Evolutionary conservation across 2,329 filamentous ascomycete species (phyloP).

Genomic region (Monilinia aucupariae): DNA sequence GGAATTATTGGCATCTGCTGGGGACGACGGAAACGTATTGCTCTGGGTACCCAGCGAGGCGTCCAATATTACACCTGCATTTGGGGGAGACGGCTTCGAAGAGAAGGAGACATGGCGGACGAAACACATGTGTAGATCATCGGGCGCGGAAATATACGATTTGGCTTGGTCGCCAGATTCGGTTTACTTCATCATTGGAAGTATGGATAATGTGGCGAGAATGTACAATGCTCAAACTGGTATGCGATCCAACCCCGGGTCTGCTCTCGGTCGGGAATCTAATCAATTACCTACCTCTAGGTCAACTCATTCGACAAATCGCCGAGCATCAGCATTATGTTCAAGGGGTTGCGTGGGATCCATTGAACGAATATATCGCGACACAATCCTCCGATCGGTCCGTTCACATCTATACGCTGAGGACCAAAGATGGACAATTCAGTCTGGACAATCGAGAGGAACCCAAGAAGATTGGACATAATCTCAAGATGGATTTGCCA

Average conservation of each 20-base stretch:
- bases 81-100: conserved; percentile 80
- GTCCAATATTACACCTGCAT: conserved; percentile 59
- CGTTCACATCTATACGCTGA: conserved; percentile 93
- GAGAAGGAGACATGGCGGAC: conserved; percentile 97
- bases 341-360: conserved; percentile 97
- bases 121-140: conserved; percentile 96
- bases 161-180: conserved; percentile 98
- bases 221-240: conserved; percentile 94
- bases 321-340: conserved; percentile 98
- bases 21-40: conserved; percentile 95
- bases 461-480: conserved; percentile 73
- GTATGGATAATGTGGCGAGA: conserved; percentile 97
- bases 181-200: conserved; percentile 92
- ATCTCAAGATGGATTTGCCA: conserved; percentile 81
- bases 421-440: conserved; percentile 94
- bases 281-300: conserved; percentile 34
- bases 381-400: conserved; percentile 98
- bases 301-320: conserved; percentile 76
- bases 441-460: conserved; percentile 61
- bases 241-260: conserved; percentile 38
- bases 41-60: conserved; percentile 80
- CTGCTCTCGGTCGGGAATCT: not conserved
- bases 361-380: conserved; percentile 93
- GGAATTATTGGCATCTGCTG: conserved; percentile 88
- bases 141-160: conserved; percentile 95